Conservation (phyloP, 2,329 filamentous ascomycete species). For the Neodidymelliopsis sp. region DNA sequence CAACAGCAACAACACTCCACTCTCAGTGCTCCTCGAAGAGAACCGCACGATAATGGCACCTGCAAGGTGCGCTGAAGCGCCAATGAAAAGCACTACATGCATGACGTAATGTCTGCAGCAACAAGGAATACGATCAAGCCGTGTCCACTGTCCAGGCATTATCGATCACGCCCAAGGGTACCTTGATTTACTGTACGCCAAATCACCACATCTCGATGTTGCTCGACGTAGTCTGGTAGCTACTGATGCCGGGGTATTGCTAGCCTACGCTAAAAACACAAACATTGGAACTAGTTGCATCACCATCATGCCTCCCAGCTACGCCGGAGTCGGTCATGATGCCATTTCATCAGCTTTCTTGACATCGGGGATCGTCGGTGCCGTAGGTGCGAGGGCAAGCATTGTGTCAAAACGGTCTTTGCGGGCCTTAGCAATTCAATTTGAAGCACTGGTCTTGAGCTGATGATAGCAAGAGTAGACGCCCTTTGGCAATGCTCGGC, state of each 20-base stretch:
- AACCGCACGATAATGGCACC: conserved; percentile 13
- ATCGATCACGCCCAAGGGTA: not conserved
- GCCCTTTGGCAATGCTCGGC: conserved; percentile 6
- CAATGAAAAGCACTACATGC: conserved; percentile 1
- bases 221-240: not conserved
- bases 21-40: conserved; percentile 5
- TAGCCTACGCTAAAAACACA: conserved; percentile 5
- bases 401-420: conserved; percentile 1
- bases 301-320: too few relatives aligned
- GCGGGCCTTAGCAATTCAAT: not conserved
- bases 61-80: conserved; percentile 9
- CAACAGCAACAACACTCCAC: conserved; percentile 16
- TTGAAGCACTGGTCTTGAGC: not conserved
- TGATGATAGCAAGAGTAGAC: conserved; percentile 1
- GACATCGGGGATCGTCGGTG: not conserved
- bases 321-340: conserved; percentile 6
- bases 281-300: conserved; percentile 6
- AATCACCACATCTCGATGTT: conserved; percentile 9
- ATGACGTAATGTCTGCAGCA: conserved; percentile 8
- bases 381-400: not conserved
- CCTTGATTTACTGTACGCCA: conserved; percentile 8
- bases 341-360: conserved; percentile 4
- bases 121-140: not conserved
- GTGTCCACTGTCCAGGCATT: not conserved
- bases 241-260: not conserved